Base-by-base conservation (phyloP, 1,139 yeast genomes). In the Nematodospora anomalae region DNA sequence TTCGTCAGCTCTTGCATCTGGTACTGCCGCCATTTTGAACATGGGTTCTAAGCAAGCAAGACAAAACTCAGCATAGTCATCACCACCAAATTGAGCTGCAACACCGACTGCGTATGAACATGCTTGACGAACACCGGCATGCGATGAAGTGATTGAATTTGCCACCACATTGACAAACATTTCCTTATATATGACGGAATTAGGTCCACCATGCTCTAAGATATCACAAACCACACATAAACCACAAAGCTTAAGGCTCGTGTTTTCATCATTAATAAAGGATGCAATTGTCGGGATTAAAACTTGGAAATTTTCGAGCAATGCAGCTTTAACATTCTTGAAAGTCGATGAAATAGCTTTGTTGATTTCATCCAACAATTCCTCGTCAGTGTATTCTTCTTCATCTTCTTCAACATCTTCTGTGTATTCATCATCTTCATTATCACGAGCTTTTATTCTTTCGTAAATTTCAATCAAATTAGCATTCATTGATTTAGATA, bases 311-410 rank as follows among this genome's bases (percentile, higher is more conserved):
- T 78, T 76, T 13, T 80, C 77, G 40, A 88, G 59, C 58, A 86
- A 87, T 38, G 68, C 67, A 2, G 71, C 61, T 45, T 76, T 75
- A 20, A 79, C 67, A 37, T 77, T 74, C 59, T 79, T 83, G 71
- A 92, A 84, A 12, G 89, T 70, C 1, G 85, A 74, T n/a, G 84
- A 74, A 26, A 92, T 60, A 2, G 86, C 82, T 57, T 84, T 85
- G 59, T 83, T 84, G 46, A 89, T 80, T 57, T 90, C 96, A 52
- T 88, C 95, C 42, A 87, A 65, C 36, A 90, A 68, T 53, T 88
- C 96, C 54, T 88, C 96, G 57, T 90, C 96, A 1, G 95, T 84
- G 53, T 78, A 87, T 51, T 86, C 97, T 35, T 83, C 89, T 39
- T 84, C 95, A 40, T 80, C 85, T 40, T 87, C 95, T 44, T 77